Evolutionary conservation across 805 yeast genomes (phyloP), one percentile per base, ranked within the genome.

Genomic region (Nakazawaea sp.): DNA sequence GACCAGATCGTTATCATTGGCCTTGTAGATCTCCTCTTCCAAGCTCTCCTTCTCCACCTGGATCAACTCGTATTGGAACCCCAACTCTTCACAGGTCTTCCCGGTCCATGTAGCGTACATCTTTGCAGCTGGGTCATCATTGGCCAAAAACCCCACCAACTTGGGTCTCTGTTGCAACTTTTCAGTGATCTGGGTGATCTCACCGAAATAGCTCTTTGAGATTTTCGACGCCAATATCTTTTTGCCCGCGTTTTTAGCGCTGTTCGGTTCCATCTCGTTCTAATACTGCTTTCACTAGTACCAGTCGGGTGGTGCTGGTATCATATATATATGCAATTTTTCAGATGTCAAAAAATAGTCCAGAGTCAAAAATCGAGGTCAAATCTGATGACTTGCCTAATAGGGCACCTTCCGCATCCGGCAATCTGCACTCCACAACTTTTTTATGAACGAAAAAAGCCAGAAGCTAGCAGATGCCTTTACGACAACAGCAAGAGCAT

Each of bases 101-200:
- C 82, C 84, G 0, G 98, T 90, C 96, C 97, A 92, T 34, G 78
- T 79, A 33, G 98, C 97, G 57, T 92, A 92, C 83, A 83, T 83
- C 51, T 73, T 72, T 5, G 96, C 97, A 10, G 97, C 96, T 2
- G 97, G 97, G 50, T 92, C 98, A 12, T 70, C 67, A 57, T 92
- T 92, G 12, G 97, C 97, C 29, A 92, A 66, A 43, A 92, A 77
- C 0, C 98, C 98, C 24, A 90, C 97, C 27, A 92, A 64, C 46
- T 72, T 73, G 5, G 97, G 97, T 44, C 72, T 63, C 1, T 61
- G 59, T 12, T 27, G 30, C 24, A 88, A 62, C 15, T 59, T 46
- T 18, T 64, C 52, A 8, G 87, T 83, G 32, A 76, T 77, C 5
- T 57, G 53, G 13, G 67, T 65, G 38, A 92, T 73, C 56, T 92